These are phyloP conservation scores for Auriscalpium orientale DNA, from an alignment of 768 basidiomycete genomes.

Conservation along the genomic window DNA sequence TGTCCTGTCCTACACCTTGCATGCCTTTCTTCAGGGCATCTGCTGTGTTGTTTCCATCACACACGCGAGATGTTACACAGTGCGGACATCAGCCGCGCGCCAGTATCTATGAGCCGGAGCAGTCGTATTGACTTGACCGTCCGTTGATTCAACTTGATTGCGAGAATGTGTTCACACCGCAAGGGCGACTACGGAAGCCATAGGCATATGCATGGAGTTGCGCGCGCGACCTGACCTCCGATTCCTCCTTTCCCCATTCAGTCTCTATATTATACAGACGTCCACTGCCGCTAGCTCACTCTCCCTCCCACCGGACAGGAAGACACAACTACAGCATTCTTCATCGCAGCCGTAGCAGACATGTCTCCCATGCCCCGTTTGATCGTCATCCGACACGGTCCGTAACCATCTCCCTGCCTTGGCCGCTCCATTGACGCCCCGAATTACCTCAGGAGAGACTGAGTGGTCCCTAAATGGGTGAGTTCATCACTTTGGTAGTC, in stretches of 20 bases:
- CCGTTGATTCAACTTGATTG: too few species aligned
- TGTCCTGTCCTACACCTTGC: too few species aligned
- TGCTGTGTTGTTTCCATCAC: too few species aligned
- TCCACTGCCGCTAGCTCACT: not conserved
- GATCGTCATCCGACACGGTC: conserved; percentile 48
- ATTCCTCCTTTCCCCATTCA: not conserved
- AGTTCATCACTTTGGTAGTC: conserved; percentile 18
- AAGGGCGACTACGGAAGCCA: too few species aligned
- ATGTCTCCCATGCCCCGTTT: conserved; percentile 37
- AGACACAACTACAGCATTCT: not conserved
- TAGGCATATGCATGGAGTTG: too few species aligned
- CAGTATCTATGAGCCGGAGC: too few species aligned
- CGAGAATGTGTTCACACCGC: too few species aligned
- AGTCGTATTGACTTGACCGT: too few species aligned
- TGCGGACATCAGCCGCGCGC: too few species aligned
- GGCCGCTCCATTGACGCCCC: not conserved
- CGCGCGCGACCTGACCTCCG: too few species aligned
- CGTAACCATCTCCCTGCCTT: not conserved
- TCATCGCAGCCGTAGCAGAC: conserved; percentile 1
- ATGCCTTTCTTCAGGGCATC: too few species aligned
- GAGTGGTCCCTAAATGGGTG: conserved; percentile 90
- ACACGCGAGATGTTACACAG: too few species aligned
- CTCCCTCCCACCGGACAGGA: not conserved
- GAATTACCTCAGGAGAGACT: conserved; percentile 62
- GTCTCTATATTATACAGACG: not conserved